Base-by-base conservation (phyloP, 805 yeast species). In the Candida michaelii region DNA sequence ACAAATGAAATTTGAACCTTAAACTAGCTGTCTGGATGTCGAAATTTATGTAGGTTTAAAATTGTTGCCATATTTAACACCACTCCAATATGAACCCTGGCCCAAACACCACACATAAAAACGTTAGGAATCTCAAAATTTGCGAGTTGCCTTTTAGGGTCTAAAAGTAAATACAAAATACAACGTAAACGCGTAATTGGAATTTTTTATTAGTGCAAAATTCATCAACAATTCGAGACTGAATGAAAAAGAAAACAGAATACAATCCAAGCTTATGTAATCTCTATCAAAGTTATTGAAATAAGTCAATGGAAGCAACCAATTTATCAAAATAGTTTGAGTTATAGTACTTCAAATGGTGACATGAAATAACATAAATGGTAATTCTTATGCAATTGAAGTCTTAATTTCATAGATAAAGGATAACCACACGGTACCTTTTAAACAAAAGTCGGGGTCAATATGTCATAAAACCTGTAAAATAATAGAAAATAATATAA, bases 11-110 rank as follows among this genome's bases (percentile, higher is more conserved):
- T 21, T 21, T 21, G 5, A 21, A 21, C 23, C 8, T 21, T 21
- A 21, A 21, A 21, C 8, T 21, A 8, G n/a, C n/a, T n/a, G n/a
- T n/a, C n/a, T n/a, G n/a, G n/a, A n/a, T n/a, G n/a, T n/a, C n/a
- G n/a, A n/a, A n/a, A 10, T 23, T 25, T 11, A 25, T 25, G 29
- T 25, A 25, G 5, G n/a, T n/a, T n/a, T n/a, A n/a, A n/a, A n/a
- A n/a, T n/a, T n/a, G n/a, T n/a, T n/a, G n/a, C n/a, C n/a, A n/a
- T n/a, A n/a, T n/a, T n/a, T n/a, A n/a, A n/a, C n/a, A n/a, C n/a
- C n/a, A n/a, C n/a, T n/a, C n/a, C n/a, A 14, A n/a, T 17, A 30
- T 16, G 33, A 30, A 30, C 33, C 33, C 33, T 15, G 33, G 25
- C 10, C 6, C 25, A 12, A 12, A 11, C 12, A 7, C 4, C 17